These are phyloP conservation scores for Apiospora sp. DNA, from an alignment of 2,329 filamentous ascomycete genomes.

Conservation along the genomic window DNA sequence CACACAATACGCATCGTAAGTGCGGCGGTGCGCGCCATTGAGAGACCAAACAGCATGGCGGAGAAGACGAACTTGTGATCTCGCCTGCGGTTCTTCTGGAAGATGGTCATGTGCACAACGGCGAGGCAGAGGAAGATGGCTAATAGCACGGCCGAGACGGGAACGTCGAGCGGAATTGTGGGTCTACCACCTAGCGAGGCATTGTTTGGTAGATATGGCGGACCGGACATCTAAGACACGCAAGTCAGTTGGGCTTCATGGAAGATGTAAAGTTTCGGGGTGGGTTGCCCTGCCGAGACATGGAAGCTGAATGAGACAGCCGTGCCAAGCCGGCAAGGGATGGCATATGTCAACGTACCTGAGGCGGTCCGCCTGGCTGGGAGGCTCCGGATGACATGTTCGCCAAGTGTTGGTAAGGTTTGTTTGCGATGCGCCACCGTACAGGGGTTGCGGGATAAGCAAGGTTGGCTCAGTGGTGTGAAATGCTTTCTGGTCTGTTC, in stretches of 20 bases:
- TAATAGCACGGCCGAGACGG: constrained; percentile 20
- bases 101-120: constrained; percentile 62
- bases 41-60: constrained; percentile 47
- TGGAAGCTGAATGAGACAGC: neutral
- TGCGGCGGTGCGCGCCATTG: constrained; percentile 44
- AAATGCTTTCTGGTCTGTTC: neutral
- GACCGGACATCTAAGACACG: constrained; percentile 19
- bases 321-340: neutral
- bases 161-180: constrained; percentile 3
- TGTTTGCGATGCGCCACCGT: neutral
- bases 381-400: constrained; percentile 13
- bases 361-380: neutral
- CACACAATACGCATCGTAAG: constrained; percentile 47
- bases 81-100: constrained; percentile 46
- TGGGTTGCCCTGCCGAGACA: neutral
- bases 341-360: neutral
- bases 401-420: neutral
- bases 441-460: neutral
- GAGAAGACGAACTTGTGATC: constrained; percentile 50
- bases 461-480: neutral
- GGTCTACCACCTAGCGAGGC: constrained; percentile 7
- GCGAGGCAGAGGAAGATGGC: constrained; percentile 12
- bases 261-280: neutral
- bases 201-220: constrained; percentile 16
- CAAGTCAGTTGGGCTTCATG: neutral